phyloP scores from a whole-genome alignment of 257 asterid genomes.

The Prunella vulgaris region DNA sequence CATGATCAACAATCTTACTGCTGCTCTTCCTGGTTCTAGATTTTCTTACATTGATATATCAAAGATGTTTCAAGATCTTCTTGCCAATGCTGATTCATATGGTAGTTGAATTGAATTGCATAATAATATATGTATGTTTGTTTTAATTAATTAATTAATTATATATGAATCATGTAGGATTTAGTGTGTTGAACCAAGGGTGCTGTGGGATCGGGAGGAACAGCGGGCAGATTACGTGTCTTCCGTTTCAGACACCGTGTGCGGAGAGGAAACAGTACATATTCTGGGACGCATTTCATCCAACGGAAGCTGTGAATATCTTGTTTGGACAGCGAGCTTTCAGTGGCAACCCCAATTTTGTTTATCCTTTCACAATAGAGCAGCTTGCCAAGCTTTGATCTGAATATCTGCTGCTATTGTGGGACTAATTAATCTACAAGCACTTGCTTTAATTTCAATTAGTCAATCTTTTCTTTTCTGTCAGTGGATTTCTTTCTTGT shows the following conservation, averaged over 20 bases:
- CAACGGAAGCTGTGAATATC: constrained; percentile 73
- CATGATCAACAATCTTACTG: constrained; percentile 53
- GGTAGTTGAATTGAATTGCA: too few relatives aligned
- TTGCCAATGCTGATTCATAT: constrained; percentile 52
- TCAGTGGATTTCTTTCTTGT: neutral
- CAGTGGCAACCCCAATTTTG: constrained; percentile 40
- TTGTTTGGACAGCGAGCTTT: constrained; percentile 67
- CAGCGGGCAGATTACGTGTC: constrained; percentile 81
- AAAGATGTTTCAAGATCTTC: constrained; percentile 66
- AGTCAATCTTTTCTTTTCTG: neutral
- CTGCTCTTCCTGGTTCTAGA: constrained; percentile 48
- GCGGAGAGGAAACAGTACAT: constrained; percentile 48
- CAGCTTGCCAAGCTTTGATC: constrained; percentile 53
- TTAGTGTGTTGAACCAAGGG: constrained; percentile 56
- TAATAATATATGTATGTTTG: too few relatives aligned
- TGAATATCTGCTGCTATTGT: neutral
- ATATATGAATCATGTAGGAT: too few relatives aligned
- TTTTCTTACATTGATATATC: constrained; percentile 56
- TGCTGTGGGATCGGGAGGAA: constrained; percentile 88
- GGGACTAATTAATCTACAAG: too few relatives aligned
- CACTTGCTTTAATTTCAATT: neutral
- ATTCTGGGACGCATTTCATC: constrained; percentile 94
- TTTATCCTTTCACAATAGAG: constrained; percentile 63
- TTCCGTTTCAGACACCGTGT: constrained; percentile 77
- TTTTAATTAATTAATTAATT: too few relatives aligned